Evolutionary conservation across 75 land plant genomes (phyloP).

Genomic region (Pinus tabuliformis): DNA sequence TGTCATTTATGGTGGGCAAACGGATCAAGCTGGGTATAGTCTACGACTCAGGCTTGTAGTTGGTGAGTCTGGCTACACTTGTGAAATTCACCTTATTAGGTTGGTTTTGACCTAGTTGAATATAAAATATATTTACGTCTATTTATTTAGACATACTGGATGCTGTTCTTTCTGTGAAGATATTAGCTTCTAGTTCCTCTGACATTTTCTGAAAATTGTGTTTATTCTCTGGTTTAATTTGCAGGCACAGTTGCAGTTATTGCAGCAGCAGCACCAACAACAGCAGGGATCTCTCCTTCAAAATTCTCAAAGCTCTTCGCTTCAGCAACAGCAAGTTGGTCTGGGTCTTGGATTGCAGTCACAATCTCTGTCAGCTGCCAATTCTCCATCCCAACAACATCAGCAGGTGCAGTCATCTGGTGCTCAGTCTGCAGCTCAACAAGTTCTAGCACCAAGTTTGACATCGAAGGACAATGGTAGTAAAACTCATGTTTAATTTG

Average conservation of each 20-base stretch:
- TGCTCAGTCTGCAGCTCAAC: slow-evolving; percentile 46
- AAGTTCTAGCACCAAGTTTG: slow-evolving; percentile 11
- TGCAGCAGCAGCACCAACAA: slow-evolving; percentile 14
- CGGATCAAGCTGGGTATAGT: too few relatives aligned
- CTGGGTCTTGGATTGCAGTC: slow-evolving; percentile 51
- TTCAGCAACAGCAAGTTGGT: slow-evolving; percentile 45
- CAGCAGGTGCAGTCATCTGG: slow-evolving; percentile 28
- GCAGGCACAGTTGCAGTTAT: slow-evolving; percentile 12
- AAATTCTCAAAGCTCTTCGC: slow-evolving; percentile 48
- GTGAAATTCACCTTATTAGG: too few relatives aligned
- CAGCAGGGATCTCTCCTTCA: slow-evolving; percentile 26
- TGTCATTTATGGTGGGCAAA: too few relatives aligned
- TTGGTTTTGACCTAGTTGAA: too few relatives aligned
- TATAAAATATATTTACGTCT: too few relatives aligned
- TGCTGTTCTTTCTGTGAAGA: not conserved
- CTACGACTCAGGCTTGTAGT: too few relatives aligned
- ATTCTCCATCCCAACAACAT: slow-evolving; percentile 19
- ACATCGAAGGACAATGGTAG: slow-evolving; percentile 8
- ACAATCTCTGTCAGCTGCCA: slow-evolving; percentile 22
- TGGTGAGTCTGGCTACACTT: too few relatives aligned
- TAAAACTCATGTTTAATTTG: too few relatives aligned
- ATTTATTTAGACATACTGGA: too few relatives aligned
- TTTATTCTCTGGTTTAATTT: not conserved
- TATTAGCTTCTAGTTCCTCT: not conserved
- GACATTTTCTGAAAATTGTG: not conserved